Conservation (phyloP, 2,329 filamentous ascomycete genomes). For the Hymenoscyphus repandus region DNA sequence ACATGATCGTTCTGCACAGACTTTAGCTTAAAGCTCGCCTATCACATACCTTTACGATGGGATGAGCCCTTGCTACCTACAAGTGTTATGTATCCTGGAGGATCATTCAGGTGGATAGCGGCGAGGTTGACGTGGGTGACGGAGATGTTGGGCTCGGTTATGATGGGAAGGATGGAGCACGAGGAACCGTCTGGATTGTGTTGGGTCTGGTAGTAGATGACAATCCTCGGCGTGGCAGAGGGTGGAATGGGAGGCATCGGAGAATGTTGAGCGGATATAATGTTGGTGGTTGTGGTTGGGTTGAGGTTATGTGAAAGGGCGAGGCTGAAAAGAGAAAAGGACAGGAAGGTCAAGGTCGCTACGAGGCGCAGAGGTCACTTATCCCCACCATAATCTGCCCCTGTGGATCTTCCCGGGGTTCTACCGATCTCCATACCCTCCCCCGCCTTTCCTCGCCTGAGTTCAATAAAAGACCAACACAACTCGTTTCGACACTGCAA, state of each 20-base stretch:
- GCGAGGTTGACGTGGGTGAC: constrained; percentile 81
- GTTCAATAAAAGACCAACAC: no score
- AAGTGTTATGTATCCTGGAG: constrained; percentile 42
- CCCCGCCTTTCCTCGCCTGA: no score
- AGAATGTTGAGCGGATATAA: not conserved
- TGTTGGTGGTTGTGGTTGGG: not conserved
- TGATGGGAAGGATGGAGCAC: constrained; percentile 53
- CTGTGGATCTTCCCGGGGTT: no score
- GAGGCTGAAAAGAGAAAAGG: no score
- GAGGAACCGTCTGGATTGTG: constrained; percentile 47
- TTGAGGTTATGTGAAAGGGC: not conserved
- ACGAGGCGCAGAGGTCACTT: no score
- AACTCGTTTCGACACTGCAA: no score
- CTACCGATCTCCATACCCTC: no score
- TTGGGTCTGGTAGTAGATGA: constrained; percentile 62
- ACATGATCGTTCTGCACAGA: constrained; percentile 66
- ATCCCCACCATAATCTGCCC: no score
- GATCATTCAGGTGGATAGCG: constrained; percentile 75
- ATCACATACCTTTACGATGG: constrained; percentile 58
- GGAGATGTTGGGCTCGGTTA: constrained; percentile 45
- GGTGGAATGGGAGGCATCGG: constrained; percentile 28
- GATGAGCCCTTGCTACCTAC: no score
- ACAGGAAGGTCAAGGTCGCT: no score
- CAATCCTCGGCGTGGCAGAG: constrained; percentile 32
- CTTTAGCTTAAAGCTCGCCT: constrained; percentile 54